Evolutionary conservation across 148 eudicot genomes (phyloP).

Genomic region (Simmondsia chinensis): DNA sequence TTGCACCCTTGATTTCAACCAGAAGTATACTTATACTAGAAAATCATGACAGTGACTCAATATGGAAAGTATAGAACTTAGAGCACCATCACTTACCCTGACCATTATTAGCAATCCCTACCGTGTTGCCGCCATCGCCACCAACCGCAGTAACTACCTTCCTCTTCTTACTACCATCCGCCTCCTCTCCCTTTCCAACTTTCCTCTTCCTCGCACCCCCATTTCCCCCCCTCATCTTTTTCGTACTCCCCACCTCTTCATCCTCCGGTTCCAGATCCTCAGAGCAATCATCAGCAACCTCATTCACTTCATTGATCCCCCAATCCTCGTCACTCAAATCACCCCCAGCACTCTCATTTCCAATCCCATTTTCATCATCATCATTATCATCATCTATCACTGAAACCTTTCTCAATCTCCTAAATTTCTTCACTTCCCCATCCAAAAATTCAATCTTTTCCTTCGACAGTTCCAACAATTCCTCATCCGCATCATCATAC

Average conservation of each 20-base stretch:
- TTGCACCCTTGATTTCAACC: too few species aligned
- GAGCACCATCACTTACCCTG: slow-evolving; percentile 31
- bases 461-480: slow-evolving; percentile 42
- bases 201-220: slow-evolving; percentile 9
- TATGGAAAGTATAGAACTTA: not conserved
- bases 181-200: slow-evolving; percentile 16
- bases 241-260: slow-evolving; percentile 28
- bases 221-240: slow-evolving; percentile 11
- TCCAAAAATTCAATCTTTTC: slow-evolving; percentile 77
- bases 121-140: slow-evolving; percentile 19
- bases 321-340: slow-evolving; percentile 80
- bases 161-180: slow-evolving; percentile 32
- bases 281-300: slow-evolving; percentile 28
- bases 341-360: slow-evolving; percentile 18
- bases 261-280: slow-evolving; percentile 58
- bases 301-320: slow-evolving; percentile 42
- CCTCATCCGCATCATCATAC: slow-evolving; percentile 84
- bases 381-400: slow-evolving; percentile 45
- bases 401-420: slow-evolving; percentile 47
- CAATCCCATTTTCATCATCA: slow-evolving; percentile 16
- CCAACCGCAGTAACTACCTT: slow-evolving; percentile 22
- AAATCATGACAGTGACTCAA: too few species aligned
- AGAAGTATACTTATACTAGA: too few species aligned
- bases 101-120: slow-evolving; percentile 14
- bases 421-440: slow-evolving; percentile 37